Conservation (phyloP, 345 rosid species). For the Ricinus communis region DNA sequence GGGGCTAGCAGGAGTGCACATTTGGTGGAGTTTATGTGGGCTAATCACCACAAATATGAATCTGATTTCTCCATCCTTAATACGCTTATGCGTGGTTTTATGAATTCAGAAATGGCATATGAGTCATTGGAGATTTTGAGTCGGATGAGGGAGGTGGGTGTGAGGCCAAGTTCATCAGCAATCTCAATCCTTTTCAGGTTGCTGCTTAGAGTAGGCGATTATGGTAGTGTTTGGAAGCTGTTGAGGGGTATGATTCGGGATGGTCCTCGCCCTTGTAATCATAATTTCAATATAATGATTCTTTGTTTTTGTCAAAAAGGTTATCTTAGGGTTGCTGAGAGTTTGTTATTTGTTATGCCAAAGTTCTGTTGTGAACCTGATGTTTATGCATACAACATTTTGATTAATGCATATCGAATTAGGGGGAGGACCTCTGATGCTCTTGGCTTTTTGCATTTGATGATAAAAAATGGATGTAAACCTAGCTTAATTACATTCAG, state of each 20-base stretch:
- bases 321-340: conserved; percentile 44
- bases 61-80: conserved; percentile 67
- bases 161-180: conserved; percentile 58
- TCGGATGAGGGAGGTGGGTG: conserved; percentile 52
- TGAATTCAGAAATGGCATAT: conserved; percentile 41
- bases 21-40: conserved; percentile 65
- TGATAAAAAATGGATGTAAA: conserved; percentile 53
- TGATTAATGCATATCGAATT: conserved; percentile 55
- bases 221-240: conserved; percentile 61
- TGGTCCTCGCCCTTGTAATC: conserved; percentile 56
- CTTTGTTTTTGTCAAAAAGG: conserved; percentile 64
- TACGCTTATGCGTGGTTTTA: conserved; percentile 58
- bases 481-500: conserved; percentile 52
- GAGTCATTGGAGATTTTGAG: conserved; percentile 47
- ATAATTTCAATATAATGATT: conserved; percentile 48
- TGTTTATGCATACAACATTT: conserved; percentile 54
- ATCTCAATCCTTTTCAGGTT: conserved; percentile 48
- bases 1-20: conserved; percentile 45
- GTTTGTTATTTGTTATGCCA: conserved; percentile 54
- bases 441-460: conserved; percentile 43
- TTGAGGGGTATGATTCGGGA: conserved; percentile 51
- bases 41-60: conserved; percentile 42
- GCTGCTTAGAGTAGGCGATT: conserved; percentile 60
- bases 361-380: conserved; percentile 58
- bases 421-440: conserved; percentile 46